Percentiles rank a stretch among this genome's conserved stretches.
Evolutionary conservation across 768 basidiomycete genomes (phyloP).

Genomic region (Trametes cingulata): DNA sequence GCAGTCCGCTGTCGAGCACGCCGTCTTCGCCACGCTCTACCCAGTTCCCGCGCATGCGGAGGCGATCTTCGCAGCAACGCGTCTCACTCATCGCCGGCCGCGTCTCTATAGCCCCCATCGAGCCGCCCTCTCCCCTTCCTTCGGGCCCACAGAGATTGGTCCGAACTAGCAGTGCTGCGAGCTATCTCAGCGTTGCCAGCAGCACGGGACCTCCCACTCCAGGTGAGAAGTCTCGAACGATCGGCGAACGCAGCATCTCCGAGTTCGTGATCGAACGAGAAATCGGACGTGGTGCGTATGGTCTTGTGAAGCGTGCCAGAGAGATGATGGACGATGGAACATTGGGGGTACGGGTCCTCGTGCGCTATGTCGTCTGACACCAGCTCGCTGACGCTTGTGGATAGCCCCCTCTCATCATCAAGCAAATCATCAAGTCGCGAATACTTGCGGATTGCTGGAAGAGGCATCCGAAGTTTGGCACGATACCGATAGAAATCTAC

Average conservation of each 20-base stretch:
- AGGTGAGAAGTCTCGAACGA: constrained; percentile 40
- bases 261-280: constrained; percentile 86
- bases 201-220: constrained; percentile 71
- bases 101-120: constrained; percentile 74
- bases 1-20: constrained; percentile 36
- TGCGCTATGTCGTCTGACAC: constrained; percentile 12
- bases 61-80: constrained; percentile 81
- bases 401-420: constrained; percentile 90
- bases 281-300: constrained; percentile 93
- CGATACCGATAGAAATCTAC: constrained; percentile 97
- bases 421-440: constrained; percentile 97
- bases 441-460: constrained; percentile 99
- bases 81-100: constrained; percentile 84
- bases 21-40: constrained; percentile 40
- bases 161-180: constrained; percentile 64
- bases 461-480: constrained; percentile 90
- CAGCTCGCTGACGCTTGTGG: constrained; percentile 20
- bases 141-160: constrained; percentile 61
- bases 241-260: constrained; percentile 71
- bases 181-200: constrained; percentile 56
- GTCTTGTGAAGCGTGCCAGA: constrained; percentile 87
- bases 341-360: constrained; percentile 66
- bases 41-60: constrained; percentile 62
- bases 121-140: constrained; percentile 67
- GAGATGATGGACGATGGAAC: constrained; percentile 74